phyloP scores from a whole-genome alignment of 2,329 filamentous ascomycete genomes.

The Amesomyces nigricolor region DNA sequence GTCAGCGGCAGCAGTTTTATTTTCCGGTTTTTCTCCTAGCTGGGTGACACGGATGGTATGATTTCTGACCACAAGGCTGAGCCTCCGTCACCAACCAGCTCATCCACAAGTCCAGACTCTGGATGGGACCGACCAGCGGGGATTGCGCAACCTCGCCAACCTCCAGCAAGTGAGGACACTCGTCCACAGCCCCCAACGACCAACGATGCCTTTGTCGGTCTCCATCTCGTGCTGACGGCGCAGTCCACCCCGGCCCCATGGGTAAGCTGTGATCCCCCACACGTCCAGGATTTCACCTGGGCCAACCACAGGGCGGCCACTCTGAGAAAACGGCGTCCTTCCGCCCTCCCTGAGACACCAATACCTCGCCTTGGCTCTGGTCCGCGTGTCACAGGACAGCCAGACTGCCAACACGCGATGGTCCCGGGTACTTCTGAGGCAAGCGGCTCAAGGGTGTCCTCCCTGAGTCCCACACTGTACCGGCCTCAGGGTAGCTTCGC shows the following conservation, averaged over 20 bases:
- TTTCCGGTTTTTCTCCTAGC: neutral
- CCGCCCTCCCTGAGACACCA: constrained; percentile 4
- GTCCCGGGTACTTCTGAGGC: constrained; percentile 13
- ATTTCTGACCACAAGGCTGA: neutral
- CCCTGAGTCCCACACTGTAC: constrained; percentile 13
- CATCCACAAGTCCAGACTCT: too few species aligned
- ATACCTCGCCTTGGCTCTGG: constrained; percentile 16
- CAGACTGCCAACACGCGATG: constrained; percentile 13
- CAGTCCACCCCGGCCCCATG: neutral
- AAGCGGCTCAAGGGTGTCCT: neutral
- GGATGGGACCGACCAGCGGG: neutral
- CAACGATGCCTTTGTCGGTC: neutral
- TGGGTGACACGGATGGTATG: neutral
- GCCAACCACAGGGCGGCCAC: constrained; percentile 22
- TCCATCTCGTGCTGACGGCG: constrained; percentile 9
- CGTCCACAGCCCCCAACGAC: neutral
- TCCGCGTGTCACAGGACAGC: constrained; percentile 17
- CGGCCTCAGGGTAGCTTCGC: neutral
- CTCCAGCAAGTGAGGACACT: neutral
- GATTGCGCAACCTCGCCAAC: neutral
- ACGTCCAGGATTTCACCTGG: constrained; percentile 3
- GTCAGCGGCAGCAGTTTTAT: neutral
- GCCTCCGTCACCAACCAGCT: neutral
- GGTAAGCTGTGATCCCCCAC: constrained; percentile 1
- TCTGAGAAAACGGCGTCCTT: constrained; percentile 15